A percentile compares a stretch with the other conserved stretches of the same genome.
Conservation (phyloP, 1,284 basidiomycete species). For the Melampsora larici-populina region DNA sequence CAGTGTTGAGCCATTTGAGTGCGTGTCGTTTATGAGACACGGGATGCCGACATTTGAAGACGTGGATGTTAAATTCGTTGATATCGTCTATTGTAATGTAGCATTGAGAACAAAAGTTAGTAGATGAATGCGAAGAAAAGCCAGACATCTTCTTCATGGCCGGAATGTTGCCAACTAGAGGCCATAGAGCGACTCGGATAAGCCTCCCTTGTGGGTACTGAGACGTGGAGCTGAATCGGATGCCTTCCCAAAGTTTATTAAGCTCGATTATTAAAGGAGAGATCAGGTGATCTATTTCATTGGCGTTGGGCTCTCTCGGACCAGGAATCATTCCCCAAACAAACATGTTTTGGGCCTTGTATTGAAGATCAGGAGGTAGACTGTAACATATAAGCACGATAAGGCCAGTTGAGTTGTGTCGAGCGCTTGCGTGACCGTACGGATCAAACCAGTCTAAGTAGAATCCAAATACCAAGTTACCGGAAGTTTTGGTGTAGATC, state of each 20-base stretch:
- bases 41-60: background rate
- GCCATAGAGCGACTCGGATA: background rate
- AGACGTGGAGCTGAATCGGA: constrained; percentile 2
- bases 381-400: constrained; percentile 24
- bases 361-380: background rate
- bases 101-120: background rate
- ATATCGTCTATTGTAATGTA: background rate
- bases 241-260: background rate
- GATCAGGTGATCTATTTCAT: constrained; percentile 52
- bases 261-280: constrained; percentile 49
- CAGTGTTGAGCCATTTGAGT: background rate
- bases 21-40: background rate
- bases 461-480: background rate
- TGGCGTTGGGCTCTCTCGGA: constrained; percentile 13
- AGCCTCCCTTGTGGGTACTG: background rate
- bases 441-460: constrained; percentile 4
- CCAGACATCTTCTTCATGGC: background rate
- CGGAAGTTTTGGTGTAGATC: background rate
- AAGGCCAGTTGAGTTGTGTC: constrained; percentile 19
- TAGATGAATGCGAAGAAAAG: background rate
- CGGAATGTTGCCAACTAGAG: background rate
- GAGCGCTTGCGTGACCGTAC: background rate
- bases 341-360: constrained; percentile 23
- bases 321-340: constrained; percentile 36
- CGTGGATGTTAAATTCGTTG: no score